phyloP scores from a whole-genome alignment of 495 filamentous ascomycete species.

The Penicillium mononematosum region DNA sequence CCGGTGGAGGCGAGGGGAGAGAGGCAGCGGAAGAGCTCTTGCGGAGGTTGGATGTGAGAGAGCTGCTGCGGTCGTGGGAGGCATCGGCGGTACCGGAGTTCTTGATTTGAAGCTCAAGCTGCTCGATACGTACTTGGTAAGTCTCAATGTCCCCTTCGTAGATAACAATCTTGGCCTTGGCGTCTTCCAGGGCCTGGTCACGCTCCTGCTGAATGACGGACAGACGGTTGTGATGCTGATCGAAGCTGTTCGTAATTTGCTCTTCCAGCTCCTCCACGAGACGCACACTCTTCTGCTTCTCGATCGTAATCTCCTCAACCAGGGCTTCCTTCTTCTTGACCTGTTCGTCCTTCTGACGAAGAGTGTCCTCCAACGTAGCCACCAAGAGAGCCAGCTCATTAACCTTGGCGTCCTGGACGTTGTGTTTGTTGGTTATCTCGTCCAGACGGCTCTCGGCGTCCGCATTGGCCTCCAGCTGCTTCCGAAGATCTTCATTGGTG shows the following conservation, averaged over 20 bases:
- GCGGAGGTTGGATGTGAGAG: slow-evolving; percentile 72
- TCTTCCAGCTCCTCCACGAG: slow-evolving; percentile 96
- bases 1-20: slow-evolving; percentile 91
- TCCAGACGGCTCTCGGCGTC: slow-evolving; percentile 43
- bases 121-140: slow-evolving; percentile 50
- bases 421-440: slow-evolving; percentile 37
- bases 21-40: slow-evolving; percentile 82
- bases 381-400: slow-evolving; percentile 53
- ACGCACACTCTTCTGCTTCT: slow-evolving; percentile 81
- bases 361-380: slow-evolving; percentile 56
- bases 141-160: slow-evolving; percentile 55
- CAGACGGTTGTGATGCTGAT: slow-evolving; percentile 86
- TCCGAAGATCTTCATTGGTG: slow-evolving; percentile 44
- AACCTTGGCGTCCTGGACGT: slow-evolving; percentile 45
- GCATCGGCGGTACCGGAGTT: slow-evolving; percentile 39
- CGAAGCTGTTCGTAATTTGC: slow-evolving; percentile 90
- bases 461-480: slow-evolving; percentile 52
- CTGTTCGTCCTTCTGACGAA: slow-evolving; percentile 68
- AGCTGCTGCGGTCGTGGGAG: slow-evolving; percentile 69
- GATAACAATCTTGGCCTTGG: slow-evolving; percentile 42
- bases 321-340: slow-evolving; percentile 67
- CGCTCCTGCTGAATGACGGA: slow-evolving; percentile 63
- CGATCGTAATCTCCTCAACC: slow-evolving; percentile 55
- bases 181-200: slow-evolving; percentile 49
- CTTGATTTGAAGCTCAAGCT: slow-evolving; percentile 52